Evolutionary conservation across 306 rosid genomes (phyloP).

Genomic region (Ammopiptanthus mongolicus): DNA sequence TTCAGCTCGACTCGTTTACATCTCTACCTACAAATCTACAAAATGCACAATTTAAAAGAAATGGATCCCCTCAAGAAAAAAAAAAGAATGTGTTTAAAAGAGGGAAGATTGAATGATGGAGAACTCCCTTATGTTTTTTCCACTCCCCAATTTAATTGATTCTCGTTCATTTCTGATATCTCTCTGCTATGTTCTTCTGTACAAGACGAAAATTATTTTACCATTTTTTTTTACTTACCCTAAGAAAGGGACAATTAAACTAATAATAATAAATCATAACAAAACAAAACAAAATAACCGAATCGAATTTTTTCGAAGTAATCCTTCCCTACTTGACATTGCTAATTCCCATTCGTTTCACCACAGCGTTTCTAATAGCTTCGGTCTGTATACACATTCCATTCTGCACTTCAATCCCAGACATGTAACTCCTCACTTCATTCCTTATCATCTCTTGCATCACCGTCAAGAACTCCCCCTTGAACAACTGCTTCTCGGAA

Average conservation of each 20-base stretch:
- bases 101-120: no score
- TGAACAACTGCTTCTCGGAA: conserved; percentile 50
- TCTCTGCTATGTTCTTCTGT: conserved; percentile 28
- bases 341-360: conserved; percentile 64
- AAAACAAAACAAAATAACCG: background rate
- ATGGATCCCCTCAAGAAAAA: no score
- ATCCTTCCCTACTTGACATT: conserved; percentile 43
- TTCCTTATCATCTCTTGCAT: conserved; percentile 83
- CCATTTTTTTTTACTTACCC: conserved; percentile 26
- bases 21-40: no score
- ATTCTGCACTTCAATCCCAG: conserved; percentile 50
- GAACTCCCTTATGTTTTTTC: no score
- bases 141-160: background rate
- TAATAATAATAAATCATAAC: background rate
- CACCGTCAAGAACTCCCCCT: conserved; percentile 52
- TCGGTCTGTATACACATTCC: conserved; percentile 53
- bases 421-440: conserved; percentile 77
- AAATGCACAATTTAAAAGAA: no score
- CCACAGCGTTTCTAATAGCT: conserved; percentile 62
- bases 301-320: no score
- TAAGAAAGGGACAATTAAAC: conserved; percentile 13
- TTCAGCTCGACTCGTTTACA: no score
- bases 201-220: conserved; percentile 51
- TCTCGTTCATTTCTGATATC: background rate
- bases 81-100: no score